Evolutionary conservation across 805 yeast genomes (phyloP).

Genomic region (Saturnispora gosingensis): DNA sequence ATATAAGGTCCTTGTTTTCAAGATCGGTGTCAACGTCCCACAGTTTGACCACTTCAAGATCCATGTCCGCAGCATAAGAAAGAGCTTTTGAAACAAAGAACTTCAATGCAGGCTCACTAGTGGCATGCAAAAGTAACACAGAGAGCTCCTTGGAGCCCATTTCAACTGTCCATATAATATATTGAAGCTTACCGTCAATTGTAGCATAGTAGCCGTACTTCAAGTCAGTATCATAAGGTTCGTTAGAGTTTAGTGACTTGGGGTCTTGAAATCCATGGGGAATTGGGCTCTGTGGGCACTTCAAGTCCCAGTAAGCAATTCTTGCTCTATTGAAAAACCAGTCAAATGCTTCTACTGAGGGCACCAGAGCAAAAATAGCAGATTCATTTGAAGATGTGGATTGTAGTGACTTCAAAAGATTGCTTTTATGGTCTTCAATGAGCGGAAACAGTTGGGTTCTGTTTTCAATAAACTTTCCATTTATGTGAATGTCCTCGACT

Average conservation of each 20-base stretch:
- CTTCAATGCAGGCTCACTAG: background rate
- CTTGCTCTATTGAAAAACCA: slow-evolving; percentile 36
- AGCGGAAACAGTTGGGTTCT: slow-evolving; percentile 1
- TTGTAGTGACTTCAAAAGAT: background rate
- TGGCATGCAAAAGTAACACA: background rate
- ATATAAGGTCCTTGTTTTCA: slow-evolving; percentile 8
- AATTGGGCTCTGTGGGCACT: background rate
- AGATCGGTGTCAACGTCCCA: slow-evolving; percentile 9
- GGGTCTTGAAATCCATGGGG: background rate
- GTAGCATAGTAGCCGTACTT: background rate
- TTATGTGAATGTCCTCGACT: background rate
- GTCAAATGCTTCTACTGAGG: slow-evolving; percentile 26
- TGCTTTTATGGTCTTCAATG: background rate
- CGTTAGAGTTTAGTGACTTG: background rate
- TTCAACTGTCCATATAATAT: slow-evolving; percentile 4
- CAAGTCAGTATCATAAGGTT: background rate
- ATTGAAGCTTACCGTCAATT: background rate
- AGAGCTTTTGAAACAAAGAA: background rate
- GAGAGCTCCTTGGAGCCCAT: background rate
- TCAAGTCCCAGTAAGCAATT: slow-evolving; percentile 4
- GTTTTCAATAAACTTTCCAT: slow-evolving; percentile 7
- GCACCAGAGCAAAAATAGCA: slow-evolving; percentile 22
- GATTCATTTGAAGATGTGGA: background rate
- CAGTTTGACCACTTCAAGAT: slow-evolving; percentile 7
- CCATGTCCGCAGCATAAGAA: slow-evolving; percentile 5